Conservation (phyloP, 495 filamentous ascomycete species). For the Podospora pseudocomata region DNA sequence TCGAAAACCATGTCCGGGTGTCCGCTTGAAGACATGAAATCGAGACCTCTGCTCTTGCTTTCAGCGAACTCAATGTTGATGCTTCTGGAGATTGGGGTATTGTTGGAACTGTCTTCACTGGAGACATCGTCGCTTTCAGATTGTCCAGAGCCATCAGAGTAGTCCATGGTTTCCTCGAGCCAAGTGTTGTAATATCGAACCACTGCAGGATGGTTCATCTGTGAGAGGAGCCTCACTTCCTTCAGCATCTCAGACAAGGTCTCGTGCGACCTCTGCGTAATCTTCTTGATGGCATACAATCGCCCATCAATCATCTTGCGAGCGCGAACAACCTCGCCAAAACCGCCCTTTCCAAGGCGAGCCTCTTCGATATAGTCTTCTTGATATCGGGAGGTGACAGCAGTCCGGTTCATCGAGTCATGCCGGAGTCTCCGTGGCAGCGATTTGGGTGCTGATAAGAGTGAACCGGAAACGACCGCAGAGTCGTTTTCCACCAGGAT, state of each 20-base stretch:
- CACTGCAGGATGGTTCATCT: conserved; percentile 91
- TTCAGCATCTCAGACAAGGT: conserved; percentile 83
- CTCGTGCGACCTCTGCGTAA: conserved; percentile 73
- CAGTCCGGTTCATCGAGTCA: conserved; percentile 47
- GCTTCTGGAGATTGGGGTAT: conserved; percentile 26
- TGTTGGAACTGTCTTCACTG: conserved; percentile 22
- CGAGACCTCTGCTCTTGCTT: conserved; percentile 75
- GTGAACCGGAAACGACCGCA: conserved; percentile 33
- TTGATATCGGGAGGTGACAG: conserved; percentile 64
- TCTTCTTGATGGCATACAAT: conserved; percentile 95
- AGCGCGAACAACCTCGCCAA: conserved; percentile 95
- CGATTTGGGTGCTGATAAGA: conserved; percentile 37
- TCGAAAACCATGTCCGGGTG: conserved; percentile 78
- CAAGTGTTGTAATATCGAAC: conserved; percentile 95
- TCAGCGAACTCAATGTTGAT: conserved; percentile 59
- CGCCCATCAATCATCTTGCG: conserved; percentile 89
- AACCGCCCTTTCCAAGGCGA: conserved; percentile 86
- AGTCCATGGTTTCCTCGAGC: conserved; percentile 69
- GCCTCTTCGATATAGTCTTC: conserved; percentile 89
- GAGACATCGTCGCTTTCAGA: conserved; percentile 56
- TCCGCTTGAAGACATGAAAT: conserved; percentile 88
- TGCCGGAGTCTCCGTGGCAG: conserved; percentile 43
- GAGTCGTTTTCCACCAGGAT: conserved; percentile 45
- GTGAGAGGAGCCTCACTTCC: conserved; percentile 85
- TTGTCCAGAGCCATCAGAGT: conserved; percentile 49